Evolutionary conservation across 1,284 basidiomycete species (phyloP), one percentile per base, ranked within the genome.

Genomic region (Cryptococcus sp.): DNA sequence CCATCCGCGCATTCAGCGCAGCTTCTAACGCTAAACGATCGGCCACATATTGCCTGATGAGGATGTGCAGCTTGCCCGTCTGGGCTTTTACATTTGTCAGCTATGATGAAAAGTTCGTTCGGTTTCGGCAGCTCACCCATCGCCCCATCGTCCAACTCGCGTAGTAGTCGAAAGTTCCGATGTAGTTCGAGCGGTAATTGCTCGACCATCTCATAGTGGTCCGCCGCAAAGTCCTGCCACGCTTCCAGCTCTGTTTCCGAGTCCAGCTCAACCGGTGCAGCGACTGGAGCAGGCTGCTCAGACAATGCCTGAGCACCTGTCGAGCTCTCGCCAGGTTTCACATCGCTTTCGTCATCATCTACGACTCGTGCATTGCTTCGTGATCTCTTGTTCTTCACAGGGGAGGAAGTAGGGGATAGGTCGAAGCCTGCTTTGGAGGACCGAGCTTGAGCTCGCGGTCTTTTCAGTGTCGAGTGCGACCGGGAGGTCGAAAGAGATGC

Each of bases 161-260:
- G 80, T 69, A 93, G 83, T 38, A 95, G 80, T 22, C 85, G 81
- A 74, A 88, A 89, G 57, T 89, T 87, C 40, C 93, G 82, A 69
- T 91, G 88, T 52, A 95, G 75, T 53, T 89, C 89, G 57, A 94
- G 79, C 2, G 93, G 92, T 5, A 95, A 78, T 74, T 93, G 91
- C 67, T 94, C 92, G 54, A 93, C 84, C 52, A 88, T 84, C 83
- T 91, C 89, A 72, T 86, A 87, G 66, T 89, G 85, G 61, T 91
- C 88, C 66, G 89, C 88, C 61, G 85, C 83, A 71, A 92, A 85
- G 23, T 84, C 80, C 41, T 89, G 86, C 89, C 89, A 91, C 56
- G 81, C 81, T 68, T 87, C 86, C 26, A 73, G 62, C 44, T 74
- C 67, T 40, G 66, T 62, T 22, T 74, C 69, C 1, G 63, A 50